Conservation (phyloP, 2,329 filamentous ascomycete species). For the Phialemonium atrogriseum region DNA sequence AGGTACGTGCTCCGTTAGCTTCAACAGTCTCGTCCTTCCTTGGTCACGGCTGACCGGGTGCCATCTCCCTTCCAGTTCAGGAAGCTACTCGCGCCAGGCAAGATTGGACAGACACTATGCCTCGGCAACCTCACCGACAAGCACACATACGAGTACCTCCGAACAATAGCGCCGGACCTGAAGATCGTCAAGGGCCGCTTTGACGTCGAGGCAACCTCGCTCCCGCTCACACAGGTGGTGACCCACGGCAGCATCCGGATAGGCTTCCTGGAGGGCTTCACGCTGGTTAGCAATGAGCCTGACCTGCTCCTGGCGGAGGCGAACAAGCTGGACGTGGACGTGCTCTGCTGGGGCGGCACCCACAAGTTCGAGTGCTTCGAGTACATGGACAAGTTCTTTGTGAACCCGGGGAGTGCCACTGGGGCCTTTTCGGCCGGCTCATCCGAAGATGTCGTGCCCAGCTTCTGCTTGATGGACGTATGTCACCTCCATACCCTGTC, state of each 20-base stretch:
- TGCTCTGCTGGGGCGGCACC: conserved; percentile 61
- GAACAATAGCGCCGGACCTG: conserved; percentile 63
- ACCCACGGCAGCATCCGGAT: conserved; percentile 58
- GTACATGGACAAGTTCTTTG: conserved; percentile 68
- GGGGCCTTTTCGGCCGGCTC: conserved; percentile 54
- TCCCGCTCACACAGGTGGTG: conserved; percentile 58
- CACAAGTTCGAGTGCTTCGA: conserved; percentile 64
- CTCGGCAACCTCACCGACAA: conserved; percentile 75
- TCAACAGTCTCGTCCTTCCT: neutral
- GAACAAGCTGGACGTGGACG: conserved; percentile 60
- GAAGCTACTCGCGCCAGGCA: conserved; percentile 74
- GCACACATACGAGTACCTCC: conserved; percentile 72
- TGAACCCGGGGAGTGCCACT: conserved; percentile 60
- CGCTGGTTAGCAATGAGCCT: conserved; percentile 57
- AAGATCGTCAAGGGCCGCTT: conserved; percentile 62
- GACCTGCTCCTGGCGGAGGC: conserved; percentile 60
- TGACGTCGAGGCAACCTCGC: conserved; percentile 58
- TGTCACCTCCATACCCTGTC: conserved; percentile 42
- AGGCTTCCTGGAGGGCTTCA: conserved; percentile 62
- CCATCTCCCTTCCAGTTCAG: conserved; percentile 56
- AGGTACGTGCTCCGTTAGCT: conserved; percentile 51
- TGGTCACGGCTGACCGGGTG: too few species aligned
- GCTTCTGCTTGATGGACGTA: conserved; percentile 97
- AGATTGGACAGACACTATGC: conserved; percentile 75
- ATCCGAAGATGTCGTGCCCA: conserved; percentile 70